These are phyloP conservation scores for Tremellales sp. DNA, from an alignment of 1,284 basidiomycete genomes.

Conservation along the genomic window DNA sequence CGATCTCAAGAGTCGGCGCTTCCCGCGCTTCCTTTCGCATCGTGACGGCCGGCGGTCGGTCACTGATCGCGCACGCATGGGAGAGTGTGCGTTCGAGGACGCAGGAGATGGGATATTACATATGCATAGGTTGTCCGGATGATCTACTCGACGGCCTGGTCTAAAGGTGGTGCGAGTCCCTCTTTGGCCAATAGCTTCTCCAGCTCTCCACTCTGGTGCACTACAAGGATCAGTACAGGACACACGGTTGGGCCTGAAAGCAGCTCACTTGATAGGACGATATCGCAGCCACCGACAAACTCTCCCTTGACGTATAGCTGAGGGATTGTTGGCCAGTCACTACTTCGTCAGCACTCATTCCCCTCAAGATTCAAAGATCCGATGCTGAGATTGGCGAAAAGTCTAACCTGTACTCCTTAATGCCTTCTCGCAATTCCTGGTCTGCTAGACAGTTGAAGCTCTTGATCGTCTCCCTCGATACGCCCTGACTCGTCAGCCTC, in stretches of 20 bases:
- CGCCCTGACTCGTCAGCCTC: slow-evolving; percentile 59
- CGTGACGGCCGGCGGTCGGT: no score
- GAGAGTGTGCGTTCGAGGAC: slow-evolving; percentile 7
- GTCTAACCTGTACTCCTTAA: slow-evolving; percentile 92
- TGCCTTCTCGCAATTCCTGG: slow-evolving; percentile 61
- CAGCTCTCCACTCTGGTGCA: slow-evolving; percentile 95
- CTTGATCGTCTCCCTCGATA: slow-evolving; percentile 71
- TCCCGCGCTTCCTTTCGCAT: no score
- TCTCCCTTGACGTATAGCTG: slow-evolving; percentile 93
- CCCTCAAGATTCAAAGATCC: neutral
- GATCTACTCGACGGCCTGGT: slow-evolving; percentile 18
- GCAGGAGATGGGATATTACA: slow-evolving; percentile 5
- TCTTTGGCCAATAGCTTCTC: slow-evolving; percentile 75
- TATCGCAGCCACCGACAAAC: slow-evolving; percentile 96
- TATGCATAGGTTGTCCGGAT: slow-evolving; percentile 1
- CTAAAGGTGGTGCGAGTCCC: slow-evolving; percentile 55
- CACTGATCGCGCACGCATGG: no score
- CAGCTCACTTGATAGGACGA: slow-evolving; percentile 81
- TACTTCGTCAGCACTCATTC: slow-evolving; percentile 41
- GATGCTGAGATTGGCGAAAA: slow-evolving; percentile 25
- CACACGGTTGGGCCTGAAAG: neutral
- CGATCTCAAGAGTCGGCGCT: no score
- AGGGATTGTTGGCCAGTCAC: slow-evolving; percentile 97
- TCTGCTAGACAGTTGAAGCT: slow-evolving; percentile 90
- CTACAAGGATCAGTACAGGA: slow-evolving; percentile 49